Percentiles rank a stretch among this genome's conserved stretches.
Conservation (phyloP, 345 rosid genomes). For the Hypericum perforatum region DNA sequence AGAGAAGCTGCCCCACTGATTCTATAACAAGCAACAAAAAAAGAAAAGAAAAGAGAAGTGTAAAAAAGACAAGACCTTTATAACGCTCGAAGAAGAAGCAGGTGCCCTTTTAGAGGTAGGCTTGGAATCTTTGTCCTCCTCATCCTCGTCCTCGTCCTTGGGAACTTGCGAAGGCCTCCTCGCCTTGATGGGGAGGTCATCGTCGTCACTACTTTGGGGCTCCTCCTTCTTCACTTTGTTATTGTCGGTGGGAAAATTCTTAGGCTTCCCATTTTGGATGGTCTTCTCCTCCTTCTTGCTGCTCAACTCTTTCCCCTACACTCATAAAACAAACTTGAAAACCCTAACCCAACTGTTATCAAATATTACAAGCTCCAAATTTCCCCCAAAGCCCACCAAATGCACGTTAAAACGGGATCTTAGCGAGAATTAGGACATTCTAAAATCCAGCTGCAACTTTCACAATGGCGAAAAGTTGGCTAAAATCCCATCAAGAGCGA, state of each 20-base stretch:
- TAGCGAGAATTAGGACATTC: too few relatives aligned
- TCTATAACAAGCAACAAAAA: too few relatives aligned
- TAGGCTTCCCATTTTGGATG: too few relatives aligned
- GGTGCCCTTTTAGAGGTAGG: constrained; percentile 35
- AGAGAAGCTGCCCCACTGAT: too few relatives aligned
- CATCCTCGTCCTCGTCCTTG: constrained; percentile 19
- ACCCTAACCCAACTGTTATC: too few relatives aligned
- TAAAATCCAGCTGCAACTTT: constrained; percentile 1
- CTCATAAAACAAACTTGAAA: too few relatives aligned
- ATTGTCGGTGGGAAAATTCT: too few relatives aligned
- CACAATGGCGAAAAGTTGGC: not conserved
- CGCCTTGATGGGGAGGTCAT: constrained; percentile 4
- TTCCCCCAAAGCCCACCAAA: too few relatives aligned
- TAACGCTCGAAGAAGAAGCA: constrained; percentile 18
- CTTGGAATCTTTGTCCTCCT: constrained; percentile 23
- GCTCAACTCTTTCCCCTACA: too few relatives aligned
- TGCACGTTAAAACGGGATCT: too few relatives aligned
- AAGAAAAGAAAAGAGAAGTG: not conserved
- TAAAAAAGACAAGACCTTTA: constrained; percentile 29
- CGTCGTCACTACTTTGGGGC: constrained; percentile 16
- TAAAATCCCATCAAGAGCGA: too few relatives aligned
- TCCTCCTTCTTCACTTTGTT: constrained; percentile 41
- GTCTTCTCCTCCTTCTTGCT: too few relatives aligned
- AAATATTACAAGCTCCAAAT: not conserved
- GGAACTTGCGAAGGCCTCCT: constrained; percentile 2